Base-by-base conservation (phyloP, 2,329 filamentous ascomycete species). In the Fusarium solani-melongenae region DNA sequence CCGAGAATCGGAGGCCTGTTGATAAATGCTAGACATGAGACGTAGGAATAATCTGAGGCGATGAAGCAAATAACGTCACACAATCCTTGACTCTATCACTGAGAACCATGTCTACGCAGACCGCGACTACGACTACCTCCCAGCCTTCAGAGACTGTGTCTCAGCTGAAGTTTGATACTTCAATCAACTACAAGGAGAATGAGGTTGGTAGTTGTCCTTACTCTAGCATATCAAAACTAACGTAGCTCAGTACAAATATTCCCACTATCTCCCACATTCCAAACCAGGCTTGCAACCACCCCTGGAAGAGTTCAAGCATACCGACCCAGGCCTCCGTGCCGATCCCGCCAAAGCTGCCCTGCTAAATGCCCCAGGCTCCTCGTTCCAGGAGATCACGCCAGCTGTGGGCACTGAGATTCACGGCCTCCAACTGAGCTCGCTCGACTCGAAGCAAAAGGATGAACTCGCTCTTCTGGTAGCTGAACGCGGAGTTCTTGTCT, bases 181-280 rank as follows among this genome's bases (percentile, higher is more conserved):
- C 51, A 5, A 56, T 56, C 5, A 34, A 56, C 51, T 56, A 56
- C 51, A 56, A 56, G n/a, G 51, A 31, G 20, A 56, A 56, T 6
- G 51, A 56, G 51, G 51, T 56, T 11, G 10, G 51, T 24, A 56
- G 12, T 22, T 8, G 12, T 15, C n/a, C 12, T n/a, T 9, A 15
- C 31, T 14, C 2, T 17, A 3, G 29, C 9, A 4, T 9, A 24
- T 9, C 20, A 6, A 34, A 24, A 34, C 36, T 56, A 12, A 56
- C 33, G 8, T 34, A 15, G 6, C 12, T 15, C 20, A 56, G 31
- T 56, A 56, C 20, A 56, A 56, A 34, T 69, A 69, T n/a, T 44
- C 67, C 1, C 62, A 69, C 36, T 69, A 69, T 24, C 67, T 69
- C 15, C 67, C 67, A 2, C 67, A 69, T 22, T 66, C 33, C 46